Conservation (phyloP, 768 basidiomycete species). For the Phylloporus arenicola region DNA sequence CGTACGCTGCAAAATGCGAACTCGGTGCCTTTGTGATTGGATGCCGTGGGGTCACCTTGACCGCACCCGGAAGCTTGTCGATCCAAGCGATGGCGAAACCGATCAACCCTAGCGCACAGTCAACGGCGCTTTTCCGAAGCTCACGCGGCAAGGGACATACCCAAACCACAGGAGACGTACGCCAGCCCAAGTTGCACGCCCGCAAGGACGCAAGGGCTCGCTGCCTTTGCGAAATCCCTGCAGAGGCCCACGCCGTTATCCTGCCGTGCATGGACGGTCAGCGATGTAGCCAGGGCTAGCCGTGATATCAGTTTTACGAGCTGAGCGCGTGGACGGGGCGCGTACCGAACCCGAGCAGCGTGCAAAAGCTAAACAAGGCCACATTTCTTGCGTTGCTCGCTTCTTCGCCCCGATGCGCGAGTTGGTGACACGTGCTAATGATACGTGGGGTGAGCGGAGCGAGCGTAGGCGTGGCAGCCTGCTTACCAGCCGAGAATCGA, state of each 20-base stretch:
- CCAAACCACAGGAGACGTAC: slow-evolving; percentile 22
- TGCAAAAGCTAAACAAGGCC: slow-evolving; percentile 17
- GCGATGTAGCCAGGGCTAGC: slow-evolving; percentile 15
- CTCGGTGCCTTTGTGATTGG: slow-evolving; percentile 29
- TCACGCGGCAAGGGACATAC: slow-evolving; percentile 16
- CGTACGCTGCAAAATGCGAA: slow-evolving; percentile 20
- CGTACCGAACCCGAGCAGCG: slow-evolving; percentile 19
- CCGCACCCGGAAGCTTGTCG: slow-evolving; percentile 25
- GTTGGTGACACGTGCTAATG: slow-evolving; percentile 15
- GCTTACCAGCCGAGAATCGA: slow-evolving; percentile 20
- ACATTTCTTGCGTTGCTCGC: slow-evolving; percentile 21
- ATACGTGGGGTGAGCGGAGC: background rate
- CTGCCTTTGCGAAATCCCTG: slow-evolving; percentile 24
- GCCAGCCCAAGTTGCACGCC: slow-evolving; percentile 25
- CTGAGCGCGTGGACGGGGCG: background rate
- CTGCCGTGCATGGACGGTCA: slow-evolving; percentile 28
- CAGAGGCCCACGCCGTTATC: slow-evolving; percentile 18
- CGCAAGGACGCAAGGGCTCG: slow-evolving; percentile 19
- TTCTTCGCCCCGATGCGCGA: slow-evolving; percentile 10
- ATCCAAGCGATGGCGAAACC: slow-evolving; percentile 24
- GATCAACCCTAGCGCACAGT: slow-evolving; percentile 11
- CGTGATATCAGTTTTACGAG: background rate
- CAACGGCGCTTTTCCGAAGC: background rate
- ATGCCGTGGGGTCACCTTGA: slow-evolving; percentile 22
- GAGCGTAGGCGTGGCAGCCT: background rate